Evolutionary conservation across 495 filamentous ascomycete genomes (phyloP).

Genomic region (Immersiella caudata): DNA sequence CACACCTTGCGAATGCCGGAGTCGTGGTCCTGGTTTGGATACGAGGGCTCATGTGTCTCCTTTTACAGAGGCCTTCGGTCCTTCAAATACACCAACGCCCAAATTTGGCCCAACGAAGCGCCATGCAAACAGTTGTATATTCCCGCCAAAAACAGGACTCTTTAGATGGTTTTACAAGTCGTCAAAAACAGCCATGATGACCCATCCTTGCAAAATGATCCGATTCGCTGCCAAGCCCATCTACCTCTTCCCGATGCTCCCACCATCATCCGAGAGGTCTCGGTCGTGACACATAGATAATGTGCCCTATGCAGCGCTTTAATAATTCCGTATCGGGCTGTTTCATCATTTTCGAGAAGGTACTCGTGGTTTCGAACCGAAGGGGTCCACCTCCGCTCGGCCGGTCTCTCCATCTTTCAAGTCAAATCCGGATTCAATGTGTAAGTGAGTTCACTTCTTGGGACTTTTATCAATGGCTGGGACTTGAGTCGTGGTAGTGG

Average conservation of each 20-base stretch:
- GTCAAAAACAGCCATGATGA: not conserved
- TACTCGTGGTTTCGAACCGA: not conserved
- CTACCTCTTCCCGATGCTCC: constrained; percentile 1
- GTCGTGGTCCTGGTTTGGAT: not conserved
- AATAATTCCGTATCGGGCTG: not conserved
- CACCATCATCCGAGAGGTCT: not conserved
- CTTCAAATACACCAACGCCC: not conserved
- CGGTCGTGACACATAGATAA: constrained; percentile 1
- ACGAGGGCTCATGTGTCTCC: not conserved
- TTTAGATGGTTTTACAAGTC: not conserved
- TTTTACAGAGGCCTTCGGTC: not conserved
- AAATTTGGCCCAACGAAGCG: not conserved
- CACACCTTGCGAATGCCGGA: not conserved
- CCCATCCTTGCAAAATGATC: not conserved
- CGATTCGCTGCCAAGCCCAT: not conserved
- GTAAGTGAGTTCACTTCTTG: too few relatives aligned
- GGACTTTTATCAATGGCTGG: constrained; percentile 23
- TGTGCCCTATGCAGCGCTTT: not conserved
- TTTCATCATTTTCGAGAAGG: not conserved
- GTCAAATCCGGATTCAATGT: too few relatives aligned
- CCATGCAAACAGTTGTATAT: not conserved
- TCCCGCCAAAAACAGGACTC: not conserved
- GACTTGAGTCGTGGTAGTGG: not conserved
- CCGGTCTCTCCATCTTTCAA: too few relatives aligned
- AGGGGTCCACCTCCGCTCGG: too few relatives aligned